Base-by-base conservation (phyloP, 1,284 basidiomycete genomes). In the Fomitopsis pinicola region DNA sequence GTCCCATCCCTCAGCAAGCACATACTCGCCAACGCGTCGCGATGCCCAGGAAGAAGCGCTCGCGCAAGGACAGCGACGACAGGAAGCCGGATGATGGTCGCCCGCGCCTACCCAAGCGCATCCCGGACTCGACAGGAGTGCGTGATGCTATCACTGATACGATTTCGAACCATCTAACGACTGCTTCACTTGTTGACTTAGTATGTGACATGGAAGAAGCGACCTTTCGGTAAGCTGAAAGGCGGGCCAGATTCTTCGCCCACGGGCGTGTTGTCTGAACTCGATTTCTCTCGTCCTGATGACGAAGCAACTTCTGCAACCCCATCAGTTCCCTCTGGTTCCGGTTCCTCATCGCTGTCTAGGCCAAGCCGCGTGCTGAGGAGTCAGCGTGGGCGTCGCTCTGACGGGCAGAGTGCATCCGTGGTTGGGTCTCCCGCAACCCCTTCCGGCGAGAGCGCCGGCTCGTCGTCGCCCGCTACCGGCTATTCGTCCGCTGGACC, bases 11-110 rank as follows among this genome's bases (percentile, higher is more conserved):
- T 7, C 35, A 35, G 8, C 5, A 33, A n/a, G n/a, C 35, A 36
- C 33, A 5, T 38, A 10, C 52, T n/a, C 46, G 10, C 46, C 7
- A 26, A 38, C 52, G 26, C 30, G 3, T 54, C 35, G 15, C 19
- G 36, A 54, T 54, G 52, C 52, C 52, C 52, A 54, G 52, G 52
- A 54, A 53, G 50, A 33, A 40, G 33, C 52, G 52, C 52, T 14
- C 35, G 9, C 33, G 52, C 35, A 33, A 30, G 8, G 19, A 30
- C 35, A 15, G 35, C 36, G 17, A 19, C n/a, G 35, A 40, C 35
- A 26, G 19, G n/a, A 7, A 38, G 7, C 50, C 28, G n/a, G 35
- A 38, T 54, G 52, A 54, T 54, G 52, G 33, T 17, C 52, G 36
- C n/a, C 33, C 8, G 52, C 52, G 52, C 33, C 52, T 54, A 12